These are phyloP conservation scores for Colletotrichum sp. DNA, from an alignment of 2,329 filamentous ascomycete genomes.

Conservation along the genomic window DNA sequence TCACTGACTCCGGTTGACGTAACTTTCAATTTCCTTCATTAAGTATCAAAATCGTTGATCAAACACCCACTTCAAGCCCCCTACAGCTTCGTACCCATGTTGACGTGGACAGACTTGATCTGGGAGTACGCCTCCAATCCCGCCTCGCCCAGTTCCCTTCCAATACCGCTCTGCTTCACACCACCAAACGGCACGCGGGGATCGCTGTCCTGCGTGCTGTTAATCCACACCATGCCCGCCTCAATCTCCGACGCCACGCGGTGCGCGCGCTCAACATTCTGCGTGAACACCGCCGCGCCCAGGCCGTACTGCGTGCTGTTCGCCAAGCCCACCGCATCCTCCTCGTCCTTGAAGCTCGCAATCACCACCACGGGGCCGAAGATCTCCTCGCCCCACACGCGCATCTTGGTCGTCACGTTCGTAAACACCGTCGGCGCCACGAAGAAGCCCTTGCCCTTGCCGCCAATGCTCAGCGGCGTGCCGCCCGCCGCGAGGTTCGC, in stretches of 20 bases:
- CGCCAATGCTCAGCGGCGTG: slow-evolving; percentile 35
- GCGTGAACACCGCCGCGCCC: slow-evolving; percentile 65
- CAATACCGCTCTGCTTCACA: slow-evolving; percentile 54
- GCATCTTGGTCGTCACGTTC: slow-evolving; percentile 44
- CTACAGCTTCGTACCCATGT: slow-evolving; percentile 30
- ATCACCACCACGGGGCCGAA: slow-evolving; percentile 51
- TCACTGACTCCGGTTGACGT: neutral
- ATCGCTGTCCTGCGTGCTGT: slow-evolving; percentile 50
- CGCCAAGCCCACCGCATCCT: slow-evolving; percentile 46
- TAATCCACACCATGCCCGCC: slow-evolving; percentile 62
- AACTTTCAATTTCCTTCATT: neutral
- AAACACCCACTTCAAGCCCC: neutral
- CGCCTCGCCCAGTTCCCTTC: slow-evolving; percentile 49
- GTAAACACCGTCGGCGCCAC: slow-evolving; percentile 52
- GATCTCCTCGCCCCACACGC: slow-evolving; percentile 50
- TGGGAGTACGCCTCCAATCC: slow-evolving; percentile 48
- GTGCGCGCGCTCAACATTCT: slow-evolving; percentile 57
- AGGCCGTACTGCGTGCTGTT: slow-evolving; percentile 65
- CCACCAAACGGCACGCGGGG: slow-evolving; percentile 50
- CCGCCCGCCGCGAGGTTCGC: slow-evolving; percentile 70
- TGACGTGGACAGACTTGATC: slow-evolving; percentile 51
- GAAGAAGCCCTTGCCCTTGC: slow-evolving; percentile 45
- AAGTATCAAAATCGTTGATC: neutral
- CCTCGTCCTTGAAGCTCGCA: slow-evolving; percentile 45
- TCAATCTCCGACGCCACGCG: slow-evolving; percentile 61